Percentiles rank a stretch among this genome's conserved stretches.
Evolutionary conservation across 1,284 basidiomycete species (phyloP).

Genomic region (Rhodofomes roseus): DNA sequence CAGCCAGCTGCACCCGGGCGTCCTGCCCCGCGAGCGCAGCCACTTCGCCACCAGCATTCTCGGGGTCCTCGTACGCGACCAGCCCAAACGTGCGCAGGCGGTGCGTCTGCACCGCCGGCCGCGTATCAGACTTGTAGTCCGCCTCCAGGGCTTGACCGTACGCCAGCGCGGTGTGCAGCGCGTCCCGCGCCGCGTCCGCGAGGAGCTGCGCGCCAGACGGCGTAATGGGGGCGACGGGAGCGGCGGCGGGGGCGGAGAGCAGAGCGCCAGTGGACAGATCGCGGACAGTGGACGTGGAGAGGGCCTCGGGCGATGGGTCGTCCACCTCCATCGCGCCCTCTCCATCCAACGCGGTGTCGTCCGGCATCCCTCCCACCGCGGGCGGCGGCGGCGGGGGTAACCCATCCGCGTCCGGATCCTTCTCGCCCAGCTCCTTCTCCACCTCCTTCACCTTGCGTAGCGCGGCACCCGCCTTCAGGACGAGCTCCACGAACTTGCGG

Average conservation of each 20-base stretch:
- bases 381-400: not conserved
- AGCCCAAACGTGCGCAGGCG: slow-evolving; percentile 74
- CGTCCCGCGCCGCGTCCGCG: slow-evolving; percentile 35
- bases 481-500: slow-evolving; percentile 78
- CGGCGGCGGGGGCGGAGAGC: slow-evolving; percentile 2
- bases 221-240: slow-evolving; percentile 13
- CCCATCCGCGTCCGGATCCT: slow-evolving; percentile 11
- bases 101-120: slow-evolving; percentile 58
- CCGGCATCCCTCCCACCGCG: slow-evolving; percentile 13
- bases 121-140: slow-evolving; percentile 59
- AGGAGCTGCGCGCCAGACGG: no score
- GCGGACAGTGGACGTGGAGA: slow-evolving; percentile 11
- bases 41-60: slow-evolving; percentile 57
- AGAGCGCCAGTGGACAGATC: slow-evolving; percentile 1
- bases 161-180: slow-evolving; percentile 58
- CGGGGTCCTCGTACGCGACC: slow-evolving; percentile 73
- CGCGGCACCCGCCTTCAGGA: slow-evolving; percentile 64
- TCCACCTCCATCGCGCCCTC: slow-evolving; percentile 44
- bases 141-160: slow-evolving; percentile 69
- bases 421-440: slow-evolving; percentile 23
- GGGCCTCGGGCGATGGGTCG: slow-evolving; percentile 32
- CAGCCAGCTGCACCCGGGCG: slow-evolving; percentile 62
- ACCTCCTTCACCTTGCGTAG: slow-evolving; percentile 51
- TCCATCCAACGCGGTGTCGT: slow-evolving; percentile 26
- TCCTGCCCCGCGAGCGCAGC: slow-evolving; percentile 64